Base-by-base conservation (phyloP, 2,329 filamentous ascomycete species). In the Colletotrichum eremochloae region DNA sequence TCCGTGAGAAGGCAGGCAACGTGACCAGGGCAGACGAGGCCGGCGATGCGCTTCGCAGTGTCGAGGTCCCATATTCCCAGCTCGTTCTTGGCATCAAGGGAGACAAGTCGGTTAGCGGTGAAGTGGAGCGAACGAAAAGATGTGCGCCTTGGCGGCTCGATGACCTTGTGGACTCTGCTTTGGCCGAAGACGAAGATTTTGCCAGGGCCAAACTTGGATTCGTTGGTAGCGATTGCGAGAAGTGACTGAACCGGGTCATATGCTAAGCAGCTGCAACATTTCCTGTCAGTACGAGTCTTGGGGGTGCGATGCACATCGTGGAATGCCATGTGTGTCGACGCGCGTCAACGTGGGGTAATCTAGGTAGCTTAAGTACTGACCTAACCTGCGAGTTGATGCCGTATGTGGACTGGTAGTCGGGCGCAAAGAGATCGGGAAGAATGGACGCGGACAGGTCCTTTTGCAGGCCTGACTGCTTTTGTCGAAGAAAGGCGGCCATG, bases 211-310 rank as follows among this genome's bases (percentile, higher is more conserved):
- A 94, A 97, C 78, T 93, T 91, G 75, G 93, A 94, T 82, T 97
- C 93, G 80, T 91, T 93, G 53, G 96, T 99, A 72, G 95, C 96
- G 74, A 98, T 90, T 53, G 96, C 96, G 63, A 99, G 88, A 69
- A 99, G 90, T 38, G 95, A 97, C 80, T 99, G 96, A 15, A 98
- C 88, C 1, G 96, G 95, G 76, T 98, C 95, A 84, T 97, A 98
- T 73, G 95, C 93, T 75, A 98, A 85, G 75, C 93, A 93, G 77
- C 94, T 94, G n/a, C n/a, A 40, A 5, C 61, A 77, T 88, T 40
- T 44, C 33, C 29, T 29, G 36, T 71, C 31, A 71, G 56, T 46
- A 33, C 31, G 38, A 61, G 15, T 5, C 46, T 11, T 58, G 9
- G 12, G 18, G 15, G 24, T 8, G 46, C 18, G n/a, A 40, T 67